A percentile compares a stretch with the other conserved stretches of the same genome.
Conservation (phyloP, 2,329 filamentous ascomycete species). For the Xylaria multiplex region DNA sequence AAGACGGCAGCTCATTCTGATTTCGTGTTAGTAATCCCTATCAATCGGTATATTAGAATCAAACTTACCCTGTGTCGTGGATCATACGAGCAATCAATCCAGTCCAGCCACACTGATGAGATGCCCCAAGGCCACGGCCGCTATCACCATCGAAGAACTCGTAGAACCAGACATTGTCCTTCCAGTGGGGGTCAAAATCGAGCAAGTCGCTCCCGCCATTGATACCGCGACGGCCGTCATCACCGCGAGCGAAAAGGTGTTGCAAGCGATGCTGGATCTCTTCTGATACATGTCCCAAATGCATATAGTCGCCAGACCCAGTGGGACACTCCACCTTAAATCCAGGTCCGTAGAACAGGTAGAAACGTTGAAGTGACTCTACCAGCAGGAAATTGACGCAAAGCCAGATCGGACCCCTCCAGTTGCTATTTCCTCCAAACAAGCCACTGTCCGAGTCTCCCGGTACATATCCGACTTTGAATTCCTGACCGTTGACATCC, state of each 20-base stretch:
- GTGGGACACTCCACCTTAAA: slow-evolving; percentile 94
- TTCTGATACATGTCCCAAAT: slow-evolving; percentile 92
- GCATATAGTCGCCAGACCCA: slow-evolving; percentile 93
- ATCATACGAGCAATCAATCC: slow-evolving; percentile 96
- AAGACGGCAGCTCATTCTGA: slow-evolving; percentile 84
- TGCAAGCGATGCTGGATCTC: slow-evolving; percentile 95
- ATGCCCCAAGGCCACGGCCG: slow-evolving; percentile 88
- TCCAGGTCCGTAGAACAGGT: slow-evolving; percentile 91
- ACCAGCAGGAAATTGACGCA: slow-evolving; percentile 95
- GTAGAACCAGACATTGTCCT: slow-evolving; percentile 93
- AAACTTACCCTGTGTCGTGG: slow-evolving; percentile 89
- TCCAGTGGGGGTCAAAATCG: slow-evolving; percentile 93
- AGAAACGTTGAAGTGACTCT: slow-evolving; percentile 93
- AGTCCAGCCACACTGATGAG: slow-evolving; percentile 97
- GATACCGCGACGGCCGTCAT: slow-evolving; percentile 88
- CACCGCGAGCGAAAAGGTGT: slow-evolving; percentile 85
- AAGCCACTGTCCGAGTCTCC: slow-evolving; percentile 96
- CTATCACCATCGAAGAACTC: slow-evolving; percentile 97
- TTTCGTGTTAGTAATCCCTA: slow-evolving; percentile 53
- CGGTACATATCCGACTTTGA: slow-evolving; percentile 87
- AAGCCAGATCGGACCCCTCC: slow-evolving; percentile 95
- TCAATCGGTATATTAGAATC: background rate
- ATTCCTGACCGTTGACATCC: slow-evolving; percentile 92
- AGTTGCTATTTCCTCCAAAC: slow-evolving; percentile 98
- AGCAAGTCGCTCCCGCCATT: slow-evolving; percentile 86